Conservation (phyloP, 352 stramenopile genomes). For the Globisporangium emineosum region DNA sequence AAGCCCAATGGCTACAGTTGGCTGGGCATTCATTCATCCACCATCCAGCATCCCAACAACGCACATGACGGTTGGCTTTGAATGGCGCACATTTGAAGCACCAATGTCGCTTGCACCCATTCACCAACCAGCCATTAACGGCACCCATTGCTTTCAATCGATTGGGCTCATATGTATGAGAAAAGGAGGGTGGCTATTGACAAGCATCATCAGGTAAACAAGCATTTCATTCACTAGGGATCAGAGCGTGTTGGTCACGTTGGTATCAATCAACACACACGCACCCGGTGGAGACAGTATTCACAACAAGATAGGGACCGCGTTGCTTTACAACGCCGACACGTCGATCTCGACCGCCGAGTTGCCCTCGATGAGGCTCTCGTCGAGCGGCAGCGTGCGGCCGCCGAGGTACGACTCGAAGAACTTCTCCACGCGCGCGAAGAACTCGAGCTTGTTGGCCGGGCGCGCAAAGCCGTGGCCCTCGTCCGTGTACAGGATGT, state of each 20-base stretch:
- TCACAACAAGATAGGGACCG: background rate
- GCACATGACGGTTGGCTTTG: background rate
- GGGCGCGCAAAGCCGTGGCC: constrained; percentile 70
- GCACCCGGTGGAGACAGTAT: too few relatives aligned
- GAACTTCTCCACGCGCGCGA: constrained; percentile 34
- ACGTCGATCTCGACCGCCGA: constrained; percentile 35
- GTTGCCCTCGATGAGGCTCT: constrained; percentile 22
- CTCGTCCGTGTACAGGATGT: constrained; percentile 80
- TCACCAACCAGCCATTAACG: background rate
- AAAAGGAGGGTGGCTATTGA: too few relatives aligned
- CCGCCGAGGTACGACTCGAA: constrained; percentile 34
- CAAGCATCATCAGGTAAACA: too few relatives aligned
- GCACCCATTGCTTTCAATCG: background rate
- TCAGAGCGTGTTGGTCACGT: too few relatives aligned
- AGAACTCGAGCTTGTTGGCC: constrained; percentile 72
- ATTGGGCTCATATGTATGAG: too few relatives aligned
- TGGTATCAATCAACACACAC: background rate
- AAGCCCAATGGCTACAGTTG: background rate
- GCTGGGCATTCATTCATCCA: too few relatives aligned
- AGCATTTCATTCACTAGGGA: too few relatives aligned
- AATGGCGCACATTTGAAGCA: background rate
- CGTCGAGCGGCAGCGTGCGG: constrained; percentile 21
- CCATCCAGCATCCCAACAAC: background rate
- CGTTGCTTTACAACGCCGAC: constrained; percentile 12
- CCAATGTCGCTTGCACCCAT: background rate